Base-by-base conservation (phyloP, 192 early-diverging fungal genomes). In the Podila verticillata region DNA sequence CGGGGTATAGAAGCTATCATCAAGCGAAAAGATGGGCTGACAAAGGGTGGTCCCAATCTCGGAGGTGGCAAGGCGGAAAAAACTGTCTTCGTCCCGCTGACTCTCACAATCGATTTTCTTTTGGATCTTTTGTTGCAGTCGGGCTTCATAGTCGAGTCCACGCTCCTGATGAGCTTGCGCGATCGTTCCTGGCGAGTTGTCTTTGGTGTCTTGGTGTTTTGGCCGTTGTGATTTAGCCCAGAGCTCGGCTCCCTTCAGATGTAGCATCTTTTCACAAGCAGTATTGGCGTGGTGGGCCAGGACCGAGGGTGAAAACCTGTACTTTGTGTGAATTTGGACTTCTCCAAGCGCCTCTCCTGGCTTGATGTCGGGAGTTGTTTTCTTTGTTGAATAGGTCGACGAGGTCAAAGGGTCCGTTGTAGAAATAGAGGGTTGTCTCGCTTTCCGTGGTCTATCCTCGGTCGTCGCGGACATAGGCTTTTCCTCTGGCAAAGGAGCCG, bases 261-360 rank as follows among this genome's bases (percentile, higher is more conserved):
- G 66, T 1, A 80, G 62, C 77, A 80, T 80, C 34, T 80, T 80
- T 65, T 80, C 77, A 54, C 77, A 80, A 10, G 66, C 34, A 7
- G 77, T 80, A 28, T 72, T 72, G 15, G 77, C 69, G 39, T 80
- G 66, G 36, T 72, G 70, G 2, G 77, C 77, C 0, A 80, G 66
- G 5, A 68, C 70, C 2, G 77, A 80, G 10, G 77, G 77, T 19
- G 77, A 72, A 26, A 64, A 80, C 31, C 67, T 72, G 70, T 67
- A 80, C 20, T 57, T 51, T 12, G 7, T 31, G 4, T 62, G 65
- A 2, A 4, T 20, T 29, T n/a, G 12, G 22, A 39, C 56, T 22
- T 34, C 13, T 48, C 48, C 70, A 48, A 29, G 15, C 2, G 35
- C 10, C 0, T 26, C 31, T 32, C 31, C 31, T 7, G 8, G 20